These are phyloP conservation scores for Skeletonema grethae DNA, from an alignment of 108 stramenopile genomes.

Conservation along the genomic window DNA sequence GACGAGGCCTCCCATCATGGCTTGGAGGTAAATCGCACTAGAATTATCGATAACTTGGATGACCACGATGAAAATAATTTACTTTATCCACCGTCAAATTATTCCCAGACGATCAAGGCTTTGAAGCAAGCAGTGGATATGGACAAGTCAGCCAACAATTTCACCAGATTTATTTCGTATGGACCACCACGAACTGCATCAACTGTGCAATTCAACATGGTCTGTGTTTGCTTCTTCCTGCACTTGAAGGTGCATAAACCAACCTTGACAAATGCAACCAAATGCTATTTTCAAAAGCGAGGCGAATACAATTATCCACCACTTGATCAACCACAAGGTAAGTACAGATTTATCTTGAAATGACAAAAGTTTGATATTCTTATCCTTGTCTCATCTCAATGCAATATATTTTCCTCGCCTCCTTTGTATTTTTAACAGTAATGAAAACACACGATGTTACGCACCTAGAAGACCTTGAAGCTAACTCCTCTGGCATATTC, in stretches of 20 bases:
- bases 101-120: too few relatives aligned
- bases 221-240: not conserved
- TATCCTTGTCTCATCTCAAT: not conserved
- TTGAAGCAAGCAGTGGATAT: too few relatives aligned
- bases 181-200: not conserved
- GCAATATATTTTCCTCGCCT: not conserved
- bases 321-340: conserved; percentile 1
- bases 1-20: too few relatives aligned
- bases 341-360: not conserved
- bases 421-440: not conserved
- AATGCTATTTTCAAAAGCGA: not conserved
- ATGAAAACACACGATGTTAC: not conserved
- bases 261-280: not conserved
- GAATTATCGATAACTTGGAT: too few relatives aligned
- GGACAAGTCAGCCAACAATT: too few relatives aligned
- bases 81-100: too few relatives aligned
- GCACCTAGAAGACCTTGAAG: not conserved
- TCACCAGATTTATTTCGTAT: too few relatives aligned
- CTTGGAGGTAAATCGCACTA: too few relatives aligned
- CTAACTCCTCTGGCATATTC: not conserved
- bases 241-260: not conserved
- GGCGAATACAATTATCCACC: not conserved
- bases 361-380: not conserved
- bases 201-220: conserved; percentile 3
- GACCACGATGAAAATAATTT: too few relatives aligned